Base-by-base conservation (phyloP, 371 early-diverging fungal species). In the Mucor piriformis region DNA sequence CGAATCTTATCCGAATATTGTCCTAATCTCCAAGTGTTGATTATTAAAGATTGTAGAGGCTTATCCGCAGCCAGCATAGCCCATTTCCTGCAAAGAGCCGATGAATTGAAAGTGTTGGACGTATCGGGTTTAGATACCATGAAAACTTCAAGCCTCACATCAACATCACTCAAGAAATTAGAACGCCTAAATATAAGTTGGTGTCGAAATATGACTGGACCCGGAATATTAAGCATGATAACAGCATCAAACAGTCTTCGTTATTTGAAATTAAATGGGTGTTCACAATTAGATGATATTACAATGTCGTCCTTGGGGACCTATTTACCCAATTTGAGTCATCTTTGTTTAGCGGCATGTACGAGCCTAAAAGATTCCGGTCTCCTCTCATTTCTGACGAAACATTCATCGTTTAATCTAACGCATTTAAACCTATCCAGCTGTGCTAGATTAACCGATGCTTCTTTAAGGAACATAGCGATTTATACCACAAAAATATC, bases 201-300 rank as follows among this genome's bases (percentile, higher is more conserved):
- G 83, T 85, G 85, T 50, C 67, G 75, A 7, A 78, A 83, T 38
- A 76, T 85, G 50, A 77, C 80, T 6, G 83, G 81, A 0, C 48
- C 62, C 1, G 85, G 82, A 5, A 50, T 66, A 7, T 6, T 56
- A 10, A 60, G 72, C 3, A 29, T 82, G 16, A 64, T 75, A 0
- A 62, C 71, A 25, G 81, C 79, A 58, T 73, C 63, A 6, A 4
- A 37, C 2, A 53, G 58, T 11, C 59, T 85, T 6, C 64, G 61
- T 3, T 61, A 76, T 47, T 37, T 85, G 6, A 81, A 75, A 42
- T 46, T 83, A 11, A 79, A 83, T 24, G 83, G 83, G 0, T 85
- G 85, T 40, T 33, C 77, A 0, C 66, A 66, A 18, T 50, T 85
- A 32, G 80, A 82, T 48, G 78, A 81, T 5, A 56, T 59, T 0